Base-by-base conservation (phyloP, 805 yeast genomes). In the Yamadazyma tumulicola region DNA sequence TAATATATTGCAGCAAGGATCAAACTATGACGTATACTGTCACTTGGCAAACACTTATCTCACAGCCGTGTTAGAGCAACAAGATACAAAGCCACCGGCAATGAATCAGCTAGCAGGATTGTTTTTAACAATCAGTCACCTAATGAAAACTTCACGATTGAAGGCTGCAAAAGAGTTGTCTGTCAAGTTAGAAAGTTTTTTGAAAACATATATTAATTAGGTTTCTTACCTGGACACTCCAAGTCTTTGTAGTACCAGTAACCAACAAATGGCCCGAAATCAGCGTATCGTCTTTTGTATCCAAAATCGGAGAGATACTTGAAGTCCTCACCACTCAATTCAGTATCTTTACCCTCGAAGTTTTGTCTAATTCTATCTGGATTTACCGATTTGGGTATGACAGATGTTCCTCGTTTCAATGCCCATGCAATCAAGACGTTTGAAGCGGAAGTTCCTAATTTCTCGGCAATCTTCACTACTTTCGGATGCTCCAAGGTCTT, bases 401-500 rank as follows among this genome's bases (percentile, higher is more conserved):
- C n/a, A n/a, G n/a, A n/a, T n/a, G n/a, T n/a, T n/a, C n/a, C n/a
- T n/a, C n/a, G n/a, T n/a, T n/a, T n/a, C n/a, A n/a, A n/a, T n/a
- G n/a, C n/a, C n/a, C n/a, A n/a, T n/a, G n/a, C n/a, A n/a, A n/a
- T n/a, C n/a, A n/a, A n/a, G n/a, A n/a, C n/a, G n/a, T n/a, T n/a
- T n/a, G n/a, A n/a, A n/a, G n/a, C n/a, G n/a, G n/a, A n/a, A n/a
- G n/a, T n/a, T n/a, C n/a, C n/a, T n/a, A n/a, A n/a, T n/a, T n/a
- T n/a, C n/a, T n/a, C n/a, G n/a, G n/a, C n/a, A n/a, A n/a, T n/a
- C n/a, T n/a, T n/a, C 9, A 21, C 11, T 21, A 21, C n/a, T 21
- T 21, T 21, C n/a, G 23, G 23, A n/a, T 21, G 23, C n/a, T 21
- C 86, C 51, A 85, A 76, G 29, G 62, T 39, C n/a, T n/a, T n/a